phyloP scores from a whole-genome alignment of 371 early-diverging fungal genomes.

The Catenaria anguillulae region DNA sequence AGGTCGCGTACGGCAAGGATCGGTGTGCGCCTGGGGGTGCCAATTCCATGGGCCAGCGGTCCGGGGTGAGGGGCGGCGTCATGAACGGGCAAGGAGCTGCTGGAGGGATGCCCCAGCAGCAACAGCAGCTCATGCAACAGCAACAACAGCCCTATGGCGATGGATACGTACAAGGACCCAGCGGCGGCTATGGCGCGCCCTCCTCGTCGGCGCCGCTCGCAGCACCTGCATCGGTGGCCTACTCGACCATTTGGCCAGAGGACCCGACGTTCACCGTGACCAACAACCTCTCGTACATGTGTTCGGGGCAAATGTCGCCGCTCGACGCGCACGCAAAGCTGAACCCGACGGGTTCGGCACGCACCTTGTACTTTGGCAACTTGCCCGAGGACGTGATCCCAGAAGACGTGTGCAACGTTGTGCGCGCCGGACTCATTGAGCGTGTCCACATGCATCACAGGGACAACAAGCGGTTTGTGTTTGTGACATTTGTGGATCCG shows the following conservation, averaged over 20 bases:
- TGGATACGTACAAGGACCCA: no score
- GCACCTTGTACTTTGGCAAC: conserved; percentile 63
- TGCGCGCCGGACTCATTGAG: conserved; percentile 68
- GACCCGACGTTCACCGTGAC: background rate
- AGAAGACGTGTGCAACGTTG: conserved; percentile 65
- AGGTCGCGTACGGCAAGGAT: conserved; percentile 63
- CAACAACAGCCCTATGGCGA: background rate
- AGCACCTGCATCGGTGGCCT: no score
- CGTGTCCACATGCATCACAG: conserved; percentile 41
- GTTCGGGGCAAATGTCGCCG: no score
- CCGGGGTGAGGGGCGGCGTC: no score
- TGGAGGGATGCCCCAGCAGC: no score
- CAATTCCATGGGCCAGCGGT: no score
- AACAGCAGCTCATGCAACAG: background rate
- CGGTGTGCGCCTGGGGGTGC: no score
- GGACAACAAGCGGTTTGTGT: conserved; percentile 51
- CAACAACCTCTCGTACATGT: background rate
- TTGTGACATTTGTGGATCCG: conserved; percentile 67
- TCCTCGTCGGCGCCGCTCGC: no score
- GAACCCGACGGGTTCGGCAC: conserved; percentile 17
- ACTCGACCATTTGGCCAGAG: no score
- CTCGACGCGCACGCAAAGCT: background rate
- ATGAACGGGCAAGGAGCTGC: no score
- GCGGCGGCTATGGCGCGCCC: no score
- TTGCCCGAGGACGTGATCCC: conserved; percentile 49